A percentile compares a stretch with the other conserved stretches of the same genome.
Evolutionary conservation across 225 moss, liverwort and hornwort species (phyloP).

Genomic region (Climacium dendroides): DNA sequence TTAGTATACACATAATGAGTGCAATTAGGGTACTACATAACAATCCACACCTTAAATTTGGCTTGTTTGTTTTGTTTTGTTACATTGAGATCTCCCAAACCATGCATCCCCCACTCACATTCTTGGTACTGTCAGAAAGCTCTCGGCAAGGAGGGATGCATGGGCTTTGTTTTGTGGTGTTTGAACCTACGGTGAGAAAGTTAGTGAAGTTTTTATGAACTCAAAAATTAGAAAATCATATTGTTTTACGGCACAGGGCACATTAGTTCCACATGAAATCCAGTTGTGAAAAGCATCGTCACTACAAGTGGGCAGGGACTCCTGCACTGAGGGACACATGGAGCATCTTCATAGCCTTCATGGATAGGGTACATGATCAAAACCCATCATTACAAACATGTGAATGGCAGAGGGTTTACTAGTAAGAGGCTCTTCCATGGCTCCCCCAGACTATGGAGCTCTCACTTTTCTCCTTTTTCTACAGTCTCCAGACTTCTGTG

Average conservation of each 20-base stretch:
- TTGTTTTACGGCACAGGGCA: too few species aligned
- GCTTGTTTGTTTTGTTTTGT: too few species aligned
- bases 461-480: background rate
- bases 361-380: background rate
- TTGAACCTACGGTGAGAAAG: too few species aligned
- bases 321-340: too few species aligned
- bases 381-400: constrained; percentile 10
- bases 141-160: too few species aligned
- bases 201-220: too few species aligned
- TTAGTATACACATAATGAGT: background rate
- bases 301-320: background rate
- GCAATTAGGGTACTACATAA: fast-evolving
- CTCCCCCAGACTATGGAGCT: background rate
- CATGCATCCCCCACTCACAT: too few species aligned
- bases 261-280: background rate
- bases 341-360: background rate
- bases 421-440: background rate
- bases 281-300: background rate
- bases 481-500: background rate
- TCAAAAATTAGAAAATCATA: too few species aligned
- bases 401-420: background rate
- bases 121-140: too few species aligned
- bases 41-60: too few species aligned
- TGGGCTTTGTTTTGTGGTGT: too few species aligned
- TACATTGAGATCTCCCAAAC: too few species aligned